Evolutionary conservation across 768 basidiomycete genomes (phyloP).

Genomic region (Serpula lacrymans): DNA sequence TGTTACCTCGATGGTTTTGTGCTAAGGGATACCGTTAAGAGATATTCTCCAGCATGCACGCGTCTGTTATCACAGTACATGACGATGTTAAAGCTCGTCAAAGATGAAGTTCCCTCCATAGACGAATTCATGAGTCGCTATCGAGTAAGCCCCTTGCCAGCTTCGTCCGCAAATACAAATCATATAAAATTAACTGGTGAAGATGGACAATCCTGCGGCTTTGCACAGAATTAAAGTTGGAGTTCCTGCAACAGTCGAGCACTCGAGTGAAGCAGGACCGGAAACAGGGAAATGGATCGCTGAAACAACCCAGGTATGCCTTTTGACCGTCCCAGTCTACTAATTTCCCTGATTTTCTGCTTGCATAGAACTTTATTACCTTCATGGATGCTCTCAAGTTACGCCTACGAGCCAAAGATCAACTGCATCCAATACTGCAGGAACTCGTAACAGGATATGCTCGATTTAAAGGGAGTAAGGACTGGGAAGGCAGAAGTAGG

Average conservation of each 20-base stretch:
- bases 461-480: constrained; percentile 89
- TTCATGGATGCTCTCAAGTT: constrained; percentile 98
- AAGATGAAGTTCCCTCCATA: constrained; percentile 79
- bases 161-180: background rate
- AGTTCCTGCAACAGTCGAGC: constrained; percentile 95
- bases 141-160: constrained; percentile 49
- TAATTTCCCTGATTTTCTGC: background rate
- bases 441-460: constrained; percentile 95
- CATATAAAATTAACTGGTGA: background rate
- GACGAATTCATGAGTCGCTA: constrained; percentile 92
- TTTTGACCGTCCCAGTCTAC: background rate
- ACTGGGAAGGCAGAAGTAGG: constrained; percentile 93
- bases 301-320: constrained; percentile 86
- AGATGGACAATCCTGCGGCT: constrained; percentile 95
- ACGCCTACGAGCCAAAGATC: constrained; percentile 92
- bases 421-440: constrained; percentile 90
- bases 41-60: constrained; percentile 96
- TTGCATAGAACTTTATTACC: constrained; percentile 92
- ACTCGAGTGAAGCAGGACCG: constrained; percentile 86
- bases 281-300: constrained; percentile 98
- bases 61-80: constrained; percentile 95
- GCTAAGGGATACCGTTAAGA: constrained; percentile 36
- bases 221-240: constrained; percentile 87
- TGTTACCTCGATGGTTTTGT: background rate
- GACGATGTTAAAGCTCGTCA: constrained; percentile 93